Evolutionary conservation across 2,329 filamentous ascomycete genomes (phyloP), one percentile per base, ranked within the genome.

Genomic region (Ustulina deusta): DNA sequence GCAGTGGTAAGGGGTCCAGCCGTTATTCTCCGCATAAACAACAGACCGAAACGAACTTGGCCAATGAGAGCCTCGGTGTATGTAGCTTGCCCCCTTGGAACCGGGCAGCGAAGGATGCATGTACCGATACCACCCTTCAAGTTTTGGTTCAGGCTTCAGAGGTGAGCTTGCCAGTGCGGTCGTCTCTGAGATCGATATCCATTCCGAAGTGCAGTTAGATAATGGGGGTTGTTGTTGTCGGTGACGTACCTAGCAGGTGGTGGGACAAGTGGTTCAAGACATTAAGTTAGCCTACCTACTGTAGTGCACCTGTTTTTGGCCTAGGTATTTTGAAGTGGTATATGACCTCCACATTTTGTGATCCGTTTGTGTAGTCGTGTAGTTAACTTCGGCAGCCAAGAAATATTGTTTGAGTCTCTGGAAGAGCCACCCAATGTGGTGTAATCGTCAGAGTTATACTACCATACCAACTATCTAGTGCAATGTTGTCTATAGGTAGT

Each of bases 1-100:
- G 25, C 36, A 44, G 54, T 34, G 61, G 61, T 56, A 63, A 58
- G 67, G 67, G 67, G 42, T 42, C 61, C 40, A 32, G 56, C 13
- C 52, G 29, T 44, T 63, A 46, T 66, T 66, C 63, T 73, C 71
- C 74, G 72, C 73, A 74, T 69, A 72, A 70, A 70, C 51, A 46
- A 69, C 68, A 61, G 70, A 74, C 61, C 27, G 36, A 60, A 44
- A 17, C 22, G 17, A 34, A 1, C 59, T 32, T 17, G 57, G 46
- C 66, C 69, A 70, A 70, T 69, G 55, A 66, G 34, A 65, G 57
- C n/a, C n/a, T 17, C 36, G 10, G 15, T 27, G 10, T 36, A 36
- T 44, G 32, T 54, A 61, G 58, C 46, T 55, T 36, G 56, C 27
- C 48, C 49, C 44, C n/a, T 27, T 42, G 2, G 42, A n/a, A 61